Evolutionary conservation across 2,329 filamentous ascomycete species (phyloP).

Genomic region (Talaromyces verruculosus): DNA sequence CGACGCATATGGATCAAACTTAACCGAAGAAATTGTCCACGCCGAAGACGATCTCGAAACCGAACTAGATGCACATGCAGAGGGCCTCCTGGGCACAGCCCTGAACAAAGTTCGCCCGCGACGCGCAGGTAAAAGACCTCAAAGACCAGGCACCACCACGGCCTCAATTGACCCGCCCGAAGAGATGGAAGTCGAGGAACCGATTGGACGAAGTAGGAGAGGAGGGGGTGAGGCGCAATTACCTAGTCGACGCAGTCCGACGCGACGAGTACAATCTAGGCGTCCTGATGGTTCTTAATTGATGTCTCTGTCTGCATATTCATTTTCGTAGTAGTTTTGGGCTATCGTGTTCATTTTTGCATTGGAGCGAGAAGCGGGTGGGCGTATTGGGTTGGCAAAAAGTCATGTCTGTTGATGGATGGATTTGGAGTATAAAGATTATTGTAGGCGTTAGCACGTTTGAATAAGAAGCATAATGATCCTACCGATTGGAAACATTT

Average conservation of each 20-base stretch:
- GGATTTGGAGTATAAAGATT: neutral
- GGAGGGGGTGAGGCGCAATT: conserved; percentile 28
- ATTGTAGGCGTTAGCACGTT: neutral
- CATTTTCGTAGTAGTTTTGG: neutral
- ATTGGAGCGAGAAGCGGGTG: conserved; percentile 20
- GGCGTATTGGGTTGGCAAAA: conserved; percentile 17
- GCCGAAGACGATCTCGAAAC: conserved; percentile 39
- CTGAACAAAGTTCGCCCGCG: conserved; percentile 35
- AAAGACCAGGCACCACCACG: neutral
- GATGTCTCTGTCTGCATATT: neutral
- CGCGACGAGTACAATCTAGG: conserved; percentile 20
- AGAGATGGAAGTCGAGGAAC: conserved; percentile 29
- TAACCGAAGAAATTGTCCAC: conserved; percentile 41
- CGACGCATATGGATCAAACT: conserved; percentile 32
- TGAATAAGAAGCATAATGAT: neutral
- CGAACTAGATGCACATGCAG: conserved; percentile 47
- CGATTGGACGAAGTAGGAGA: conserved; percentile 25
- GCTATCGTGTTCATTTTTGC: conserved; percentile 6
- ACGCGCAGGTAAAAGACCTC: conserved; percentile 23
- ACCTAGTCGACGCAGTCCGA: conserved; percentile 23
- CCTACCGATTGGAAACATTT: neutral
- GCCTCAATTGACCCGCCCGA: conserved; percentile 16
- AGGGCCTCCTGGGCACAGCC: conserved; percentile 42
- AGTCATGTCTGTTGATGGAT: neutral
- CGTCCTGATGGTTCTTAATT: conserved; percentile 11